Base-by-base conservation (phyloP, 306 rosid species). In the Mimosa pudica region DNA sequence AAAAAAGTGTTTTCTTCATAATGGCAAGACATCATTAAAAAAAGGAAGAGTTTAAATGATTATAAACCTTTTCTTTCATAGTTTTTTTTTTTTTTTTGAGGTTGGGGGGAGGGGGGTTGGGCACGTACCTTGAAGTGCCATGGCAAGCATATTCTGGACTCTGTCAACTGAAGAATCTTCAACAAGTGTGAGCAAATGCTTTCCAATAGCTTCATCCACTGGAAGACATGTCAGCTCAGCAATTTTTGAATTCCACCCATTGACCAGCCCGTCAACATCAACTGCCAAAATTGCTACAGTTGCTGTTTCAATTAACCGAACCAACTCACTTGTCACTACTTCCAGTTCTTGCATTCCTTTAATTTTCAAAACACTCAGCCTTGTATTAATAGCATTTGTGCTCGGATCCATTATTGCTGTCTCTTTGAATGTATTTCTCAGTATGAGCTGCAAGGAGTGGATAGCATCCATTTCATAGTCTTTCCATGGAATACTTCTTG, bases 391-490 rank as follows among this genome's bases (percentile, higher is more conserved):
- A 57, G 89, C 84, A 17, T 45, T 85, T 51, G 91, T 73, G 63
- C 81, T 73, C 36, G 70, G 38, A 76, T 80, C 91, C 69, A 20
- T 41, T 24, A 60, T 54, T 41, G 77, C 86, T 2, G 72, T 70
- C 69, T 90, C 97, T 86, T 87, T 92, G 73, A 89, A 89, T 6
- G 98, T 85, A 77, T 95, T 91, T 85, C 98, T 86, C 77, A 95
- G 88, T 74, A 95, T 95, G 73, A 95, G 92, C 90, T 95, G 98
- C 89, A 95, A 88, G 10, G 98, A 92, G 82, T 92, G 98, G 83
- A 95, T 95, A 51, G 98, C 98, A 77, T 95, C 98, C 98, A 95
- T 95, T 84, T 95, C 98, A 67, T 84, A 89, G 82, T 95, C 97
- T 87, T 89, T 91, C 98, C 98, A 95, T 0, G 97, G 97, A 17